Conservation (phyloP, 1,284 basidiomycete genomes). For the Ceratobasidium sp. region DNA sequence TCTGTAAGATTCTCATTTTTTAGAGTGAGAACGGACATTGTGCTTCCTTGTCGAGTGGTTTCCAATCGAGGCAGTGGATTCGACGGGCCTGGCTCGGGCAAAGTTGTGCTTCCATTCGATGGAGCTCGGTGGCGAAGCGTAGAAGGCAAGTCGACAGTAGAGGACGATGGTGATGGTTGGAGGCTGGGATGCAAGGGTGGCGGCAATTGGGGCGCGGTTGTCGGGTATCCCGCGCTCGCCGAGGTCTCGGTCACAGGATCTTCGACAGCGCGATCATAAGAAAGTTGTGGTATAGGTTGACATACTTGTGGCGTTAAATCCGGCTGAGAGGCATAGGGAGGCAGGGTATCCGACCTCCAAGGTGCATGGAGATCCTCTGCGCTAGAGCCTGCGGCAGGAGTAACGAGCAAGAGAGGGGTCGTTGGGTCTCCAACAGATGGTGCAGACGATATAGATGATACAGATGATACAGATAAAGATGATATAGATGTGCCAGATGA, state of each 20-base stretch:
- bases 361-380: neutral
- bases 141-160: slow-evolving; percentile 15
- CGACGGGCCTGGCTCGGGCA: neutral
- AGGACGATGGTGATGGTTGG: slow-evolving; percentile 30
- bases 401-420: slow-evolving; percentile 32
- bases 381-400: neutral
- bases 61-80: neutral
- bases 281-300: neutral
- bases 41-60: slow-evolving; percentile 24
- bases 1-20: slow-evolving; percentile 44
- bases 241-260: too few relatives aligned
- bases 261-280: too few relatives aligned
- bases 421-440: slow-evolving; percentile 1
- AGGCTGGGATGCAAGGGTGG: slow-evolving; percentile 31
- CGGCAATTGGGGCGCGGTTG: neutral
- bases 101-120: neutral
- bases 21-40: slow-evolving; percentile 27
- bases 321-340: slow-evolving; percentile 32
- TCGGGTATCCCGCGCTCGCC: too few relatives aligned
- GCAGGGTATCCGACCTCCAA: neutral
- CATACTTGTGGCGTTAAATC: slow-evolving; percentile 9
- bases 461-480: too few relatives aligned
- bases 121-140: slow-evolving; percentile 23
- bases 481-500: neutral
- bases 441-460: neutral